Percentiles rank a stretch among this genome's conserved stretches.
Evolutionary conservation across 345 rosid genomes (phyloP).

Genomic region (Gossypium arboreum): DNA sequence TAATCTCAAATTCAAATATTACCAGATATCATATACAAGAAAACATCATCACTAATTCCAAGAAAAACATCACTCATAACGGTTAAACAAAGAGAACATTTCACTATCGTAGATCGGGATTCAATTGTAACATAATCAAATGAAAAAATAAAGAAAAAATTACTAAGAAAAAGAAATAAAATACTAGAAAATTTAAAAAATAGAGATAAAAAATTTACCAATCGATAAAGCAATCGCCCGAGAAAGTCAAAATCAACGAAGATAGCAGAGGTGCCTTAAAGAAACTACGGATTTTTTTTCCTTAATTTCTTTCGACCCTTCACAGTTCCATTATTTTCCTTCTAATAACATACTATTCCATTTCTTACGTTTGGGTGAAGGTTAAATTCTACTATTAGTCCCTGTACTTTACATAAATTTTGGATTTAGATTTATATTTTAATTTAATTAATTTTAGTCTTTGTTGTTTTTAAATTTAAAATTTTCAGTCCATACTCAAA

Average conservation of each 20-base stretch:
- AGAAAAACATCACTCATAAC: not conserved
- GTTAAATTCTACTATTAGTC: no score
- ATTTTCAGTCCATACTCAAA: no score
- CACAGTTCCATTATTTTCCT: not conserved
- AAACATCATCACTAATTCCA: not conserved
- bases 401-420: no score
- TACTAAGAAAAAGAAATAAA: not conserved
- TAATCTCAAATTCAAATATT: not conserved
- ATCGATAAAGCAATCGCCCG: constrained; percentile 13
- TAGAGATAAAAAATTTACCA: not conserved
- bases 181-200: not conserved
- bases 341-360: not conserved
- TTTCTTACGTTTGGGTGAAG: not conserved
- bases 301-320: not conserved
- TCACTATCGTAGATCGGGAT: not conserved
- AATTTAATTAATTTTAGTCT: no score
- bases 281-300: not conserved
- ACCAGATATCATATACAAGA: not conserved
- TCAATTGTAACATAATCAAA: not conserved
- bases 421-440: no score
- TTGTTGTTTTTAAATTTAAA: no score
- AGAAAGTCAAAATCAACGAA: not conserved
- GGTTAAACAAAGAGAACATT: not conserved
- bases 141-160: not conserved
- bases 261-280: not conserved